Percentiles rank a stretch among this genome's conserved stretches.
These are phyloP conservation scores for Boletellus ananiceps DNA, from an alignment of 768 basidiomycete genomes.

Conservation along the genomic window DNA sequence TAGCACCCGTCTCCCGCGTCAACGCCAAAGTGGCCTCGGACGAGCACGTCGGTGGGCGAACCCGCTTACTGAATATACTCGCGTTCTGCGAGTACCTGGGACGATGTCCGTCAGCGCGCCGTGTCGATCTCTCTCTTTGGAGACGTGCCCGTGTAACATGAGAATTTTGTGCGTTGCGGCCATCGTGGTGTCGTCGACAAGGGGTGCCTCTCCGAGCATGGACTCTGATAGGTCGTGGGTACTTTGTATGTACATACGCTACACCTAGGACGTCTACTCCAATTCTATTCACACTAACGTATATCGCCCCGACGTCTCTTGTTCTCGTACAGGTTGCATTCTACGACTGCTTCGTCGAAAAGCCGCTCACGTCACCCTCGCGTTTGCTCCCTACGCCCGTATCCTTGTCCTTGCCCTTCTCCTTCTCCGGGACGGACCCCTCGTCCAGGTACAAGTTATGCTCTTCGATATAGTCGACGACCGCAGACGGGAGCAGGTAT, in stretches of 20 bases:
- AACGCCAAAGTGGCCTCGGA: not conserved
- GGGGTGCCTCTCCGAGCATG: too few species aligned
- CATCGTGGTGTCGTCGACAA: conserved; percentile 4
- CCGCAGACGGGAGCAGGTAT: conserved; percentile 86
- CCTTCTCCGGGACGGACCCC: conserved; percentile 31
- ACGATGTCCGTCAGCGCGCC: conserved; percentile 1
- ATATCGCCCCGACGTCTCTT: too few species aligned
- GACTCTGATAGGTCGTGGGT: too few species aligned
- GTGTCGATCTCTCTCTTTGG: too few species aligned
- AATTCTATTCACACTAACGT: too few species aligned
- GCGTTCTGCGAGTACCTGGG: conserved; percentile 70
- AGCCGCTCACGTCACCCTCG: conserved; percentile 17
- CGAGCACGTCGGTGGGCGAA: conserved; percentile 29
- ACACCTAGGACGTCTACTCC: too few species aligned
- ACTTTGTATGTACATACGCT: too few species aligned
- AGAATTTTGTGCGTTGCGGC: conserved; percentile 33
- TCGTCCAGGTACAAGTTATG: conserved; percentile 75
- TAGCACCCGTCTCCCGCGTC: not conserved
- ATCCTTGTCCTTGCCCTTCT: conserved; percentile 38
- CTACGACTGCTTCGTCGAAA: conserved; percentile 5
- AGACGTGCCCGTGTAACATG: conserved; percentile 43
- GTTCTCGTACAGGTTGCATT: too few species aligned
- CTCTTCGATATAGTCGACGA: conserved; percentile 92
- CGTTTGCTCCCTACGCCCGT: conserved; percentile 22
- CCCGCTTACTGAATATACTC: conserved; percentile 65